Evolutionary conservation across 805 yeast species (phyloP), one percentile per base, ranked within the genome.

Genomic region (Sugiyamaella valdiviana): DNA sequence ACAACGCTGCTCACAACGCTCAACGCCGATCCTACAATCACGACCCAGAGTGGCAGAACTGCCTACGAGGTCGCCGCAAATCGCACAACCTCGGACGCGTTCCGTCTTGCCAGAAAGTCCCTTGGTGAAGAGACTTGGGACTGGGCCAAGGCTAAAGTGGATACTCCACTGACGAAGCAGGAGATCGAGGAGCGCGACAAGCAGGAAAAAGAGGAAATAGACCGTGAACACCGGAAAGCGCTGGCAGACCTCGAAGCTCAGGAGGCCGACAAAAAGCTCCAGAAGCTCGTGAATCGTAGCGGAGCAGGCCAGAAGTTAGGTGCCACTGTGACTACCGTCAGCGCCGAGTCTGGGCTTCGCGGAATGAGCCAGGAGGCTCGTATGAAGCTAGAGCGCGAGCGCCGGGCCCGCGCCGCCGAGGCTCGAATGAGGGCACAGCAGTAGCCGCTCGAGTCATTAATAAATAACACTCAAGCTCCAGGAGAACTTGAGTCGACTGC

Each of bases 331-430:
- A 54, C 62, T 4, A 44, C 58, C n/a, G 42, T 44, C 50, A 22
- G 57, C 43, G 48, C 54, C 10, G 57, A 49, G 7, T 48, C 53
- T 21, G 44, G 54, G 21, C 36, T 57, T 17, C 47, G 76, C 39
- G 82, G 89, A 0, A 70, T 91, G 47, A 75, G 80, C 6, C 88
- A 82, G 1, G 87, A 80, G 21, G 96, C 90, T 55, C 76, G 79
- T 58, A 73, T 75, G 75, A 76, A 82, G 58, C 68, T 93, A 17
- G 89, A 90, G 85, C 78, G 99, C 51, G 99, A 93, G 59, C 90
- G 90, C 60, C 74, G 98, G 47, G 97, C 97, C 0, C 76, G 98
- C 48, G 99, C 99, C 0, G 97, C 95, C 0, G 98, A 93, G 63
- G 95, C 91, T 0, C 74, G 99, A 57, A 58, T 86, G 59, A 73